phyloP scores from a whole-genome alignment of 2,329 filamentous ascomycete genomes.

The Aspergillus fructus region DNA sequence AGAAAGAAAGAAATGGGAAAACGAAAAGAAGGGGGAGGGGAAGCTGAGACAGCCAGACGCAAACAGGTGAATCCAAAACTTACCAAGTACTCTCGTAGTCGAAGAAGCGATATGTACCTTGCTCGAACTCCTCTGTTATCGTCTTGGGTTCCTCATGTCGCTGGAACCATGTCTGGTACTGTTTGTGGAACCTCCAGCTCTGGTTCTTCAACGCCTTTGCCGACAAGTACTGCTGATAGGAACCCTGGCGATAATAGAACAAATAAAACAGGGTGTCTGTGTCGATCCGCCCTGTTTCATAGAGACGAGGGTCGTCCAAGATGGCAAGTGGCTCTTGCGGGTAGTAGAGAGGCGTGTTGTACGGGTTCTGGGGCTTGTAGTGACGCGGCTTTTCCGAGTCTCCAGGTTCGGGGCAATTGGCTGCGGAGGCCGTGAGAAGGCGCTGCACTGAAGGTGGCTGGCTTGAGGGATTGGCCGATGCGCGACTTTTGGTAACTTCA shows the following conservation, averaged over 20 bases:
- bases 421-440: slow-evolving; percentile 73
- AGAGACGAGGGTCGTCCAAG: slow-evolving; percentile 86
- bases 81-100: slow-evolving; percentile 99
- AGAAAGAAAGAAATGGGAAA: not conserved
- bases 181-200: slow-evolving; percentile 99
- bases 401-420: slow-evolving; percentile 68
- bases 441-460: slow-evolving; percentile 67
- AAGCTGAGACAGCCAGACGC: slow-evolving; percentile 23
- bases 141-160: slow-evolving; percentile 97
- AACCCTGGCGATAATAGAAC: slow-evolving; percentile 97
- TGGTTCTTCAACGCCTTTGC: slow-evolving; percentile 97
- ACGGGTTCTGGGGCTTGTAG: slow-evolving; percentile 80
- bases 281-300: slow-evolving; percentile 73
- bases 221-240: slow-evolving; percentile 91
- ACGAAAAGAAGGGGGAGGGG: not conserved
- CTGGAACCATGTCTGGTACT: slow-evolving; percentile 99
- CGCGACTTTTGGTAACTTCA: slow-evolving; percentile 74
- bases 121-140: slow-evolving; percentile 98
- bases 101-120: slow-evolving; percentile 98
- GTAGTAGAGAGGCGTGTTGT: slow-evolving; percentile 78
- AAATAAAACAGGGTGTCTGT: slow-evolving; percentile 97
- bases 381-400: slow-evolving; percentile 81
- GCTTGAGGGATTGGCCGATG: slow-evolving; percentile 47
- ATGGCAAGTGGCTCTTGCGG: slow-evolving; percentile 89
- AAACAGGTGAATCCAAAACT: slow-evolving; percentile 36